Base-by-base conservation (phyloP, 2,329 filamentous ascomycete genomes). In the Pseudonectria buxi region DNA sequence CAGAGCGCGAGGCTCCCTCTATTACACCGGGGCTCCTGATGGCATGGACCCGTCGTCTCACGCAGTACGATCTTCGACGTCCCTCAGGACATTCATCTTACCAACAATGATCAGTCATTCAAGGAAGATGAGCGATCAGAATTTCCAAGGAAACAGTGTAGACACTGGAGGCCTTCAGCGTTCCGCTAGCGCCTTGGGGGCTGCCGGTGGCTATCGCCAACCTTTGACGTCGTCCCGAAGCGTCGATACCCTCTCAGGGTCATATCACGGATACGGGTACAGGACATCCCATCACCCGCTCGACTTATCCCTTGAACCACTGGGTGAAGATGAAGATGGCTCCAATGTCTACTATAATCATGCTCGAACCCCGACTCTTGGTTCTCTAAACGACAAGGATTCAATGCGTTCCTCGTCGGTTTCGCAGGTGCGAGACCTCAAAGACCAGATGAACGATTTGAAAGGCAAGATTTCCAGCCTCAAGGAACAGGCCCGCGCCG, bases 381-480 rank as follows among this genome's bases (percentile, higher is more conserved):
- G 69, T 33, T 50, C 58, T 1, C 63, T 52, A 25, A 51, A 54
- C n/a, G 66, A 69, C 9, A 63, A 67, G 28, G 70, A 68, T 1
- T 60, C 82, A 7, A 74, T 74, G 16, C 73, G 85, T 13, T 81
- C 84, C 3, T 71, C 78, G 11, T 90, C 86, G 1, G 78, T 78
- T n/a, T 72, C 81, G 11, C 81, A 85, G 52, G 78, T 86, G 53
- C 78, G 81, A 7, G 74, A 76, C 33, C 67, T 95, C 28, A 86
- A 86, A 41, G 82, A 87, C 46, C 87, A 94, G 56, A 86, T 95
- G 75, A 80, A 83, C 37, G 86, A 84, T 35, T 69, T 95, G 30
- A 89, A 88, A 54, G 86, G 84, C 40, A 86, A 87, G 51, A 88
- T 95, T 25, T 89, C 86, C 2, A 83, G 71, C 12, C 61, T 95